A percentile compares a stretch with the other conserved stretches of the same genome.
phyloP scores from a whole-genome alignment of 2,329 filamentous ascomycete genomes.

The Zasmidium angulare region DNA sequence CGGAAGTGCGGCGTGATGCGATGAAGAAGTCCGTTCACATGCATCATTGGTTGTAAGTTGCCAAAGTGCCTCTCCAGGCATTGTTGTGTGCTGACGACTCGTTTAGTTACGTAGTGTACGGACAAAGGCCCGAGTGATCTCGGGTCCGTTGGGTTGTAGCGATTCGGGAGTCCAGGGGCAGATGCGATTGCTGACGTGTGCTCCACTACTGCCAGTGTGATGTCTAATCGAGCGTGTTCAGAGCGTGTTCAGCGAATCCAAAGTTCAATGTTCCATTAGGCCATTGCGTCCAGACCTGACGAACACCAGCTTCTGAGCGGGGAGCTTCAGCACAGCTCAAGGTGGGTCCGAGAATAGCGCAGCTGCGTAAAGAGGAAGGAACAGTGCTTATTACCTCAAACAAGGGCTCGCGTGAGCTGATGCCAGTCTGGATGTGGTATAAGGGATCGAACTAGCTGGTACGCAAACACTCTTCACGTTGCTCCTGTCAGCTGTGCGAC shows the following conservation, averaged over 20 bases:
- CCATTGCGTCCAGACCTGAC: background rate
- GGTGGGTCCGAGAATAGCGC: background rate
- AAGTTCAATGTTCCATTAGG: background rate
- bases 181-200: no score
- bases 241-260: background rate
- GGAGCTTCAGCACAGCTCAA: background rate
- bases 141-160: no score
- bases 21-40: slow-evolving; percentile 8
- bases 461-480: no score
- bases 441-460: no score
- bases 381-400: no score
- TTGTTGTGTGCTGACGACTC: background rate
- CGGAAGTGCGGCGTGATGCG: slow-evolving; percentile 5
- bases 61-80: background rate
- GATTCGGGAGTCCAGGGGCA: no score
- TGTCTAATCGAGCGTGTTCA: background rate
- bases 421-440: no score
- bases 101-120: background rate
- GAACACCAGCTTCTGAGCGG: background rate
- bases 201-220: no score
- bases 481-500: no score
- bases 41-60: slow-evolving; percentile 9
- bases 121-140: background rate
- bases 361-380: no score
- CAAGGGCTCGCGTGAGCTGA: no score